Percentiles rank a stretch among this genome's conserved stretches.
These are phyloP conservation scores for Biscogniauxia sp. DNA, from an alignment of 2,329 filamentous ascomycete species.

Conservation along the genomic window DNA sequence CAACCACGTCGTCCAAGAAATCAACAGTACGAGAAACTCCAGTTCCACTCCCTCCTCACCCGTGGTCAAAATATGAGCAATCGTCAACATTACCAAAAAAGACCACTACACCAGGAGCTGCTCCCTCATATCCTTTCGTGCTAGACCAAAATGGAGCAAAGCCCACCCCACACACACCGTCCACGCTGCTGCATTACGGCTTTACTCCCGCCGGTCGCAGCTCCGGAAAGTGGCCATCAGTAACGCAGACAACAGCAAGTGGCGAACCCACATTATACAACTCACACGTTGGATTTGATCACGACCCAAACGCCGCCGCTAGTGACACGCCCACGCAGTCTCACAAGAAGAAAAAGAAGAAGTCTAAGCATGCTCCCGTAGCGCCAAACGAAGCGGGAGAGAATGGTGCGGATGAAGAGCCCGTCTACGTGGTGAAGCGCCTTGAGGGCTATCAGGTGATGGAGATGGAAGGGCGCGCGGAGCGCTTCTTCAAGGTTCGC, in stretches of 20 bases:
- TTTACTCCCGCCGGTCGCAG: slow-evolving; percentile 29
- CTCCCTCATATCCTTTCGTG: not conserved
- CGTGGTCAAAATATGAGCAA: no score
- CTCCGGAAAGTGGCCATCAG: slow-evolving; percentile 14
- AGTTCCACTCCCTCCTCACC: slow-evolving; percentile 2
- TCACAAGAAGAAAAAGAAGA: slow-evolving; percentile 22
- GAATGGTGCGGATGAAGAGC: slow-evolving; percentile 20
- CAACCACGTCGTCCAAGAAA: slow-evolving; percentile 1
- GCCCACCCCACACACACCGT: slow-evolving; percentile 1
- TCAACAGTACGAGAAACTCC: slow-evolving; percentile 2
- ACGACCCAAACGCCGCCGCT: not conserved
- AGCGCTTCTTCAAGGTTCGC: slow-evolving; percentile 50
- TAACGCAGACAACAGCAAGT: not conserved
- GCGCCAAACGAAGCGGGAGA: no score
- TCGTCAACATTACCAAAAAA: no score
- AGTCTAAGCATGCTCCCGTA: slow-evolving; percentile 4
- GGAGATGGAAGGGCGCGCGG: slow-evolving; percentile 33
- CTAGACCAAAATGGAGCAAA: not conserved
- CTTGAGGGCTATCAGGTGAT: slow-evolving; percentile 42
- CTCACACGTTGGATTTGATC: not conserved
- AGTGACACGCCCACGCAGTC: not conserved
- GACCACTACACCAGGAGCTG: no score
- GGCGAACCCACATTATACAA: not conserved
- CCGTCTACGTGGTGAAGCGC: slow-evolving; percentile 43
- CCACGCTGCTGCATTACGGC: slow-evolving; percentile 10